Evolutionary conservation across 2,329 filamentous ascomycete species (phyloP), one percentile per base, ranked within the genome.

Genomic region (Chaetomium sp.): DNA sequence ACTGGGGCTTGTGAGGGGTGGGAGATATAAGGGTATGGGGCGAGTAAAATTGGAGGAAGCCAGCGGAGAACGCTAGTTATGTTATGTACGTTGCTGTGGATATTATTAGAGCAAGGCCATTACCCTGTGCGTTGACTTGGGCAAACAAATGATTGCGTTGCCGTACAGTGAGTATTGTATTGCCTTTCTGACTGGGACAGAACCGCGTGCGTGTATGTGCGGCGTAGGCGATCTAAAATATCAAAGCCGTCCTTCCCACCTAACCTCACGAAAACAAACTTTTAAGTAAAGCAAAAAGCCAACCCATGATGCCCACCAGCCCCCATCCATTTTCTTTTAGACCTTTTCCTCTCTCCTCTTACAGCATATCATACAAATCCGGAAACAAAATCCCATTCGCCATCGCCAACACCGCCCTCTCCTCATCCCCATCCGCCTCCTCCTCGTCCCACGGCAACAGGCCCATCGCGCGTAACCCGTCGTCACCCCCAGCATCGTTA

Each of bases 381-480:
- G 72, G 72, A 62, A 74, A 74, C 54, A 74, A 56, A n/a, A 74
- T 70, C 46, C 63, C 65, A 53, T 74, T 74, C 3, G 70, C 71
- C 66, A 71, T 68, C 6, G 66, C 63, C 47, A 74, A 52, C 11
- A 74, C 65, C 38, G 62, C 62, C 57, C 66, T 64, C 62, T 74
- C 72, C 11, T 53, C 55, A n/a, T 71, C 67, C 9, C 49, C 40
- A 4, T 57, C 53, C 9, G 67, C 70, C 34, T 70, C 68, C 27
- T 69, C 66, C 53, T 73, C 71, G 36, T 74, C 71, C 68, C 70
- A 76, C 0, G 73, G 71, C 51, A 72, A 54, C 50, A 76, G 41
- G 0, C 73, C 73, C 71, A 74, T 73, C 0, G 73, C 71, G 14
- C 71, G 64, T 53, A 74, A 60, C 10, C 68, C 73, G 3, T 73